These are phyloP conservation scores for Aureobasidium sp. DNA, from an alignment of 2,329 filamentous ascomycete species.

Conservation along the genomic window DNA sequence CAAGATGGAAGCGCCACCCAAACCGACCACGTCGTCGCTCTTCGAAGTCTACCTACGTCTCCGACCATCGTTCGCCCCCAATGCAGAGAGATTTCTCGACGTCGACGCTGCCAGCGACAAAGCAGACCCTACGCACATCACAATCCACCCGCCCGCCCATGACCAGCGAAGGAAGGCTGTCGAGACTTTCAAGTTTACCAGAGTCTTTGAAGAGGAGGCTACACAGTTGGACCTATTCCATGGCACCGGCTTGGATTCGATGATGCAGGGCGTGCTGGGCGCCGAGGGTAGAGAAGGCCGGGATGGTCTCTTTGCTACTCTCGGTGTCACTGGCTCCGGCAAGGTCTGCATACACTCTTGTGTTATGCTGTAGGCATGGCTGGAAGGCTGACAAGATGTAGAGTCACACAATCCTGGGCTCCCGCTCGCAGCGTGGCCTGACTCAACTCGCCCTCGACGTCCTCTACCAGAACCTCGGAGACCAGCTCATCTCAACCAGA, in stretches of 20 bases:
- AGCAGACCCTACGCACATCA: slow-evolving; percentile 41
- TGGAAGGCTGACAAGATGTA: slow-evolving; percentile 31
- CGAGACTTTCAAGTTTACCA: slow-evolving; percentile 90
- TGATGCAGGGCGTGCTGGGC: slow-evolving; percentile 75
- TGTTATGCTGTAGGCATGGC: no score
- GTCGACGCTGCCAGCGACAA: slow-evolving; percentile 50
- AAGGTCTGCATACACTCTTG: slow-evolving; percentile 52
- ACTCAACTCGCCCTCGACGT: slow-evolving; percentile 88
- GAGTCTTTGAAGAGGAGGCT: slow-evolving; percentile 81
- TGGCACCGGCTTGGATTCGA: slow-evolving; percentile 61
- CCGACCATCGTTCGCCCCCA: slow-evolving; percentile 35
- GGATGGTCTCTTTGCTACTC: slow-evolving; percentile 80
- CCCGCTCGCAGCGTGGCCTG: slow-evolving; percentile 73
- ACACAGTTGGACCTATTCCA: slow-evolving; percentile 81
- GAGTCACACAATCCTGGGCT: slow-evolving; percentile 95
- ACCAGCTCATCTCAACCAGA: slow-evolving; percentile 56
- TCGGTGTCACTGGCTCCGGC: slow-evolving; percentile 91
- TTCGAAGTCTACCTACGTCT: slow-evolving; percentile 90
- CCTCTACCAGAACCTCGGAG: slow-evolving; percentile 71
- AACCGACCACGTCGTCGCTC: slow-evolving; percentile 42
- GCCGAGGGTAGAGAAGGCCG: slow-evolving; percentile 65
- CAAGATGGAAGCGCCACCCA: slow-evolving; percentile 12
- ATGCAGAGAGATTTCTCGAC: slow-evolving; percentile 62
- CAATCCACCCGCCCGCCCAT: slow-evolving; percentile 57
- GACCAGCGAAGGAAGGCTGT: slow-evolving; percentile 71